Evolutionary conservation across 352 stramenopile species (phyloP).

Genomic region (Thalassiosira hispida): DNA sequence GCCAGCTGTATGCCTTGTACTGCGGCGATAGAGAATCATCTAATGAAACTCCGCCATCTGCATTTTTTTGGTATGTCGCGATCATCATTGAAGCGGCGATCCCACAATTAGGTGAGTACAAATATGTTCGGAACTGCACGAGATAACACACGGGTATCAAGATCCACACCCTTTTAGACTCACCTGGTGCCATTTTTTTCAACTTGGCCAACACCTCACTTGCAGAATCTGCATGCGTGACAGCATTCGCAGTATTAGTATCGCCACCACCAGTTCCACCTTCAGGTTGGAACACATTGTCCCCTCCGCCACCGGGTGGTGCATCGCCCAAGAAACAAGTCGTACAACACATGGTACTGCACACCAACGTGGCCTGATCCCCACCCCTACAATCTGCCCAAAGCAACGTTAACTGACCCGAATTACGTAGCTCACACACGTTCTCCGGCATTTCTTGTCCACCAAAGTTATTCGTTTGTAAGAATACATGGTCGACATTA

Average conservation of each 20-base stretch:
- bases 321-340: conserved; percentile 29
- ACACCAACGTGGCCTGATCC: conserved; percentile 13
- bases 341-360: conserved; percentile 28
- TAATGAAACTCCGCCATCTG: conserved; percentile 24
- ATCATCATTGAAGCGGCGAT: too few species aligned
- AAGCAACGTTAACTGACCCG: conserved; percentile 31
- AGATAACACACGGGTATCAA: not conserved
- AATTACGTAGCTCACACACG: conserved; percentile 31
- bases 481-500: conserved; percentile 41
- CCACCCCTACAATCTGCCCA: conserved; percentile 41
- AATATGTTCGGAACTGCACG: not conserved
- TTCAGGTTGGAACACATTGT: not conserved
- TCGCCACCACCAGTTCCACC: not conserved
- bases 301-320: not conserved
- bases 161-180: not conserved
- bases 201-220: conserved; percentile 11
- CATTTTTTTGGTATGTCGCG: not conserved
- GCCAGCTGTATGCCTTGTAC: conserved; percentile 45
- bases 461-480: conserved; percentile 46
- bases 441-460: conserved; percentile 37
- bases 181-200: conserved; percentile 18
- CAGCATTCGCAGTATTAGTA: not conserved
- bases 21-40: conserved; percentile 33
- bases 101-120: too few species aligned
- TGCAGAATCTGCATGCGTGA: conserved; percentile 7